These are phyloP conservation scores for Penstemon davidsonii DNA, from an alignment of 257 asterid species.

Conservation along the genomic window DNA sequence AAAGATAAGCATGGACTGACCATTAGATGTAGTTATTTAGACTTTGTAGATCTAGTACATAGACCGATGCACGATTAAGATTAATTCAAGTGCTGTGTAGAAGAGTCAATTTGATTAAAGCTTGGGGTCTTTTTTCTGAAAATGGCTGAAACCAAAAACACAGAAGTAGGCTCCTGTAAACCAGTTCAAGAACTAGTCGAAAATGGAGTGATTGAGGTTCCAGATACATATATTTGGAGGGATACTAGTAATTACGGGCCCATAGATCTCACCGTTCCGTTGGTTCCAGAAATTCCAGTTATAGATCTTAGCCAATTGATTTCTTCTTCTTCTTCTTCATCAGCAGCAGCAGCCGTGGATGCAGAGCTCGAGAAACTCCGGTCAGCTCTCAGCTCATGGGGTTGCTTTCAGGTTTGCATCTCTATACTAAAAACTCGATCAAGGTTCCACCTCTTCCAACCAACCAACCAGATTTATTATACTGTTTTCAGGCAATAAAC, in stretches of 20 bases:
- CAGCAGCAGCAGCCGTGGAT: conserved; percentile 21
- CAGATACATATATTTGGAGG: conserved; percentile 41
- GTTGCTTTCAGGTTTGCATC: conserved; percentile 62
- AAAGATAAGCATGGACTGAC: too few species aligned
- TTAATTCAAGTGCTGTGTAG: too few species aligned
- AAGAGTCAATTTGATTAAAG: too few species aligned
- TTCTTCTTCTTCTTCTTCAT: conserved; percentile 24
- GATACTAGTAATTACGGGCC: conserved; percentile 29
- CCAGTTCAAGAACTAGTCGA: conserved; percentile 51
- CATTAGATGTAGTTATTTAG: too few species aligned
- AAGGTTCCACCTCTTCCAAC: background rate
- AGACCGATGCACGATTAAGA: too few species aligned
- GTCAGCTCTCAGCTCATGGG: conserved; percentile 54
- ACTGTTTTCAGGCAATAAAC: conserved; percentile 46
- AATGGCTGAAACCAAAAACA: conserved; percentile 28
- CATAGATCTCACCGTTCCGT: conserved; percentile 29
- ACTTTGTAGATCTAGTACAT: too few species aligned
- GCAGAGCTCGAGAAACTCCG: conserved; percentile 50
- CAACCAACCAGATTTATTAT: background rate
- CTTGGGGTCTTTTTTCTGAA: too few species aligned
- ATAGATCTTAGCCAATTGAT: conserved; percentile 39
- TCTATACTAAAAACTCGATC: background rate
- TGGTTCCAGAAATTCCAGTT: conserved; percentile 40
- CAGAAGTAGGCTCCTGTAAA: conserved; percentile 15
- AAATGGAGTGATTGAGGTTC: conserved; percentile 42